phyloP scores from a whole-genome alignment of 2,329 filamentous ascomycete genomes.

The Penicillium sp. region DNA sequence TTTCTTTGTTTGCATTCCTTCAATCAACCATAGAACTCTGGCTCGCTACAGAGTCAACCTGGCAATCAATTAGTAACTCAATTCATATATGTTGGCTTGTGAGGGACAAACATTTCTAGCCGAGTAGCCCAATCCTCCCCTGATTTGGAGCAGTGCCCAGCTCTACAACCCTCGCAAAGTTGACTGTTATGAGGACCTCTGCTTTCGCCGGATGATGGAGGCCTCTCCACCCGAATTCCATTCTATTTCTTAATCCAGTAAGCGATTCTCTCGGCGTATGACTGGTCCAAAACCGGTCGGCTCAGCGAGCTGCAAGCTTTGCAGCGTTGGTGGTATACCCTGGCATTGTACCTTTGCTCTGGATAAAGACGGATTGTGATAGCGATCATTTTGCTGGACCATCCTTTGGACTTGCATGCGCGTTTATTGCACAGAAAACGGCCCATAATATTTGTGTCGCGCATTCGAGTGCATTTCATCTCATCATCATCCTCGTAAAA shows the following conservation, averaged over 20 bases:
- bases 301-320: constrained; percentile 37
- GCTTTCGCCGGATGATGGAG: constrained; percentile 12
- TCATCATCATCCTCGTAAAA: constrained; percentile 36
- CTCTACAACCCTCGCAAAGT: constrained; percentile 38
- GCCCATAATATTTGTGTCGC: constrained; percentile 48
- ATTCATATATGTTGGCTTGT: neutral
- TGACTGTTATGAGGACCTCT: constrained; percentile 30
- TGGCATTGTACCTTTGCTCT: constrained; percentile 45
- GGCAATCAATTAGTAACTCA: no score
- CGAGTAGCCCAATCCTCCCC: neutral
- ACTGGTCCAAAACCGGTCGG: constrained; percentile 37
- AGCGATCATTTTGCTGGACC: constrained; percentile 47
- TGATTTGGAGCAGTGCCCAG: constrained; percentile 16
- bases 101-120: neutral
- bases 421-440: constrained; percentile 41
- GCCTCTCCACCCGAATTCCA: constrained; percentile 33
- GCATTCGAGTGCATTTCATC: constrained; percentile 23
- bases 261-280: constrained; percentile 46
- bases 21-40: no score
- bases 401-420: constrained; percentile 34
- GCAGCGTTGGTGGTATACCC: constrained; percentile 49
- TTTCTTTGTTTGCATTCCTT: no score
- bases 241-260: constrained; percentile 48
- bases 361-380: constrained; percentile 47
- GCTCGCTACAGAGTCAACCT: no score